These are phyloP conservation scores for Ogataea parapolymorpha DNA, from an alignment of 805 yeast species.

Conservation along the genomic window DNA sequence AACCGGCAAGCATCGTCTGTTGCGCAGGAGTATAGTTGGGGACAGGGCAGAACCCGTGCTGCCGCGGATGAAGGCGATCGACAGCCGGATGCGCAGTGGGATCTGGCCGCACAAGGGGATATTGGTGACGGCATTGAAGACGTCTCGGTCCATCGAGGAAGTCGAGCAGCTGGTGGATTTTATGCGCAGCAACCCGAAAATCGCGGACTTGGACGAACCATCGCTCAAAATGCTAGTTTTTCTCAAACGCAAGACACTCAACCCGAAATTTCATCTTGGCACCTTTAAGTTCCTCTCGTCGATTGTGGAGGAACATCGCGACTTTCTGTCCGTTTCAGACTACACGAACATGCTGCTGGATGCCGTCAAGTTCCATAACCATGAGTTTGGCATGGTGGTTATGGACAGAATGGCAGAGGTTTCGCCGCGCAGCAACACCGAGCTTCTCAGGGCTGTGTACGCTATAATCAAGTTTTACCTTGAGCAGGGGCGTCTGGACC, in stretches of 20 bases:
- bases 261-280: conserved; percentile 6
- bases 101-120: conserved; percentile 23
- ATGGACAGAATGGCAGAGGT: conserved; percentile 9
- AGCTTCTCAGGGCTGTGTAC: conserved; percentile 14
- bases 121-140: conserved; percentile 14
- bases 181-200: conserved; percentile 12
- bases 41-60: conserved; percentile 5
- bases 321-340: conserved; percentile 2
- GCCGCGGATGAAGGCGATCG: conserved; percentile 21
- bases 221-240: conserved; percentile 17
- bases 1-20: neutral
- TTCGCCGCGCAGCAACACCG: conserved; percentile 13
- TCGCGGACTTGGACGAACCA: conserved; percentile 12
- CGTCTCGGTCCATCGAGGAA: conserved; percentile 13
- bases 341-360: conserved; percentile 10
- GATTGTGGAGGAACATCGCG: neutral
- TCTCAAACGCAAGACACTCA: conserved; percentile 21
- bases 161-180: conserved; percentile 16
- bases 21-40: conserved; percentile 6
- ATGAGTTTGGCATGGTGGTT: conserved; percentile 11
- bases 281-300: conserved; percentile 7
- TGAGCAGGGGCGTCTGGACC: conserved; percentile 13
- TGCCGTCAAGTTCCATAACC: conserved; percentile 9
- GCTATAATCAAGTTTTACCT: conserved; percentile 14
- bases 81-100: conserved; percentile 24